Conservation (phyloP, 2,329 filamentous ascomycete species). For the Aspergillus amoenus region DNA sequence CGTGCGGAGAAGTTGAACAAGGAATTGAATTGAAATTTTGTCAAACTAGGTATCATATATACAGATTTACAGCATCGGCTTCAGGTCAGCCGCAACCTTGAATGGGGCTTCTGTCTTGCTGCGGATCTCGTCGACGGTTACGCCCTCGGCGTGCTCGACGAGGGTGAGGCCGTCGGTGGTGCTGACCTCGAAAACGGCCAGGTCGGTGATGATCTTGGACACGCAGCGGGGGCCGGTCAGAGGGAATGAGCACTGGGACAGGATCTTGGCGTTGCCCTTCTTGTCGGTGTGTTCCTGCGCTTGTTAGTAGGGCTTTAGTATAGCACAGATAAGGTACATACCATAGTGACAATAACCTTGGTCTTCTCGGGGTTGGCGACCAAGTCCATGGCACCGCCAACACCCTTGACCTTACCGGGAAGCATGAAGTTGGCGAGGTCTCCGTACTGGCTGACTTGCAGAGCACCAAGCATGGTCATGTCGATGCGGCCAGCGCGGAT, state of each 20-base stretch:
- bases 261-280: slow-evolving; percentile 67
- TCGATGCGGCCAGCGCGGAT: slow-evolving; percentile 82
- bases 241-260: slow-evolving; percentile 61
- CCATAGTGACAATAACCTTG: slow-evolving; percentile 69
- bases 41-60: slow-evolving; percentile 15
- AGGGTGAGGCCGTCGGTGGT: slow-evolving; percentile 54
- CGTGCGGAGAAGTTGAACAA: not conserved
- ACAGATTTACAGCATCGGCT: slow-evolving; percentile 48
- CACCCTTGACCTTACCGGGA: slow-evolving; percentile 81
- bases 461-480: slow-evolving; percentile 77
- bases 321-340: not conserved
- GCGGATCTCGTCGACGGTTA: slow-evolving; percentile 67
- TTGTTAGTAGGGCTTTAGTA: not conserved
- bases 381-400: slow-evolving; percentile 78
- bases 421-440: slow-evolving; percentile 91
- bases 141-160: slow-evolving; percentile 69
- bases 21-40: not conserved
- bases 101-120: slow-evolving; percentile 71
- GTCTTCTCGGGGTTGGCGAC: slow-evolving; percentile 70
- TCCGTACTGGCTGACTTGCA: slow-evolving; percentile 75
- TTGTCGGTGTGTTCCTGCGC: slow-evolving; percentile 63
- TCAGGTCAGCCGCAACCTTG: slow-evolving; percentile 59
- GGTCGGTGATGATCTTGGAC: slow-evolving; percentile 70
- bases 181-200: slow-evolving; percentile 74
- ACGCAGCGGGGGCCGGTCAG: slow-evolving; percentile 66